Base-by-base conservation (phyloP, 345 rosid species). In the Gossypium arboreum region DNA sequence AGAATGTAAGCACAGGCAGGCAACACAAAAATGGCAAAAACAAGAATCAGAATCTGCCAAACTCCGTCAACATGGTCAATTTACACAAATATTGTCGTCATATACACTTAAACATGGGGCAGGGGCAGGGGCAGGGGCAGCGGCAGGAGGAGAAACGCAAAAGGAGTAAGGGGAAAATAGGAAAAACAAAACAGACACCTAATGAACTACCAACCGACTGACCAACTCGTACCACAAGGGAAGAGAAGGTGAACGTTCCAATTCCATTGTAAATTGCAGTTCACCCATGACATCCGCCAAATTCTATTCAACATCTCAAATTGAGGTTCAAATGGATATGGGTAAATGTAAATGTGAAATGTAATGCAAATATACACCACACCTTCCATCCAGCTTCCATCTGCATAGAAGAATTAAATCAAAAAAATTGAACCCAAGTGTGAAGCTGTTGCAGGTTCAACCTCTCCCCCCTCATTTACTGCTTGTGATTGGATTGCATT, bases 351-450 rank as follows among this genome's bases (percentile, higher is more conserved):
- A 34, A 34, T 34, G 41, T 34, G 7, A 34, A 34, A 5, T 34
- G 41, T 34, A 34, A 34, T 0, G 56, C 18, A 15, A 51, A 51
- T 16, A 51, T 51, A 51, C 56, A 51, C 16, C n/a, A 51, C n/a
- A 51, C 56, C 17, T 51, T 34, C 41, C 41, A 34, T 34, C 41
- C 41, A 34, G 52, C 18, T 48, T 48, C 58, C 50, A 74, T 82
- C 82, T 72, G 85, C 87, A 76, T 73, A 85, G 7, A 87, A 80
- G 82, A 87, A 87, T 83, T 81, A 34, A 82, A 80, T 55, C 57
- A 34, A 71, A 72, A 71, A n/a, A 55, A 55, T 55, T 8, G 10
- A 59, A 34, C 41, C 41, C 48, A 24, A 4, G 44, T 48, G 75
- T 68, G 79, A 68, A 76, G 73, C 76, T 43, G 39, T 79, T 9